These are phyloP conservation scores for Ehretia macrophylla DNA, from an alignment of 257 asterid genomes.

Conservation along the genomic window DNA sequence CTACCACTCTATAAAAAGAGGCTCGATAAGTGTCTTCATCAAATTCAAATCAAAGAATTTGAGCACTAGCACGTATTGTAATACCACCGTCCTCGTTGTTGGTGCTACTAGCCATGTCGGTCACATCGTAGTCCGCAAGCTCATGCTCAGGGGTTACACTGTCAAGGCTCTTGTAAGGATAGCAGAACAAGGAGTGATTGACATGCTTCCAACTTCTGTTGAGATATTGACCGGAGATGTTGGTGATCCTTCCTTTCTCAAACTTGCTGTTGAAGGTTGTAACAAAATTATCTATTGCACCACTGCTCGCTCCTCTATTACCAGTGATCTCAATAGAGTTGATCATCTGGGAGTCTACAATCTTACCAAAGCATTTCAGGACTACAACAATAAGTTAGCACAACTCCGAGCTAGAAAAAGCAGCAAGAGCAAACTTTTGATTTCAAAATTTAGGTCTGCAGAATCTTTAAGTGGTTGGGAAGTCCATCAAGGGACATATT, in stretches of 20 bases:
- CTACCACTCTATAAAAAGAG: too few relatives aligned
- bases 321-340: slow-evolving; percentile 87
- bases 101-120: slow-evolving; percentile 99
- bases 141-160: slow-evolving; percentile 91
- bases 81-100: slow-evolving; percentile 85
- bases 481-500: slow-evolving; percentile 83
- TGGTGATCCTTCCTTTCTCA: slow-evolving; percentile 76
- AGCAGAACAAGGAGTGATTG: too few relatives aligned
- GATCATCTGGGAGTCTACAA: slow-evolving; percentile 88
- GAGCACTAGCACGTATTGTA: too few relatives aligned
- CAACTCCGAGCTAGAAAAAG: slow-evolving; percentile 94
- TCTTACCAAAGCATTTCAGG: slow-evolving; percentile 92
- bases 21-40: too few relatives aligned
- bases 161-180: slow-evolving; percentile 94
- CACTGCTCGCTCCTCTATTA: slow-evolving; percentile 88
- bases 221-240: slow-evolving; percentile 87
- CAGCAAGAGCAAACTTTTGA: too few relatives aligned
- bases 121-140: slow-evolving; percentile 82
- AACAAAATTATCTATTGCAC: slow-evolving; percentile 89
- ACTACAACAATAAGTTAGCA: slow-evolving; percentile 83
- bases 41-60: too few relatives aligned
- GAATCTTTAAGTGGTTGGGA: slow-evolving; percentile 87
- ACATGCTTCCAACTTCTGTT: too few relatives aligned
- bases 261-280: slow-evolving; percentile 72
- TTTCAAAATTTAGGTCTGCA: slow-evolving; percentile 75